These are phyloP conservation scores for Fusarium xylarioides DNA, from an alignment of 2,329 filamentous ascomycete genomes.

Conservation along the genomic window DNA sequence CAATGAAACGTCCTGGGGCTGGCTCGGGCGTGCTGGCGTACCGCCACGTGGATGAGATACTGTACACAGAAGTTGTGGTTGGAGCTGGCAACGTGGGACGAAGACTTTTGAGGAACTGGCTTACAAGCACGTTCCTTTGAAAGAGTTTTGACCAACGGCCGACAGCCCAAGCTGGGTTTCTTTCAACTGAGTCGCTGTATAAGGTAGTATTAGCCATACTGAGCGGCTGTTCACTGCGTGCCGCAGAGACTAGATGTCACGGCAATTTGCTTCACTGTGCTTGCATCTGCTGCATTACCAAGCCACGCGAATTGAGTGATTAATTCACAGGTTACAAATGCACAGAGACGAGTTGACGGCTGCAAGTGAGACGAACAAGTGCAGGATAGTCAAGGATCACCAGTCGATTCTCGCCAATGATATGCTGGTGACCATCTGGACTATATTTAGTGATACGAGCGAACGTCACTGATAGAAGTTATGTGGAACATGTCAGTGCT, in stretches of 20 bases:
- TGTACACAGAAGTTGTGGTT: slow-evolving; percentile 7
- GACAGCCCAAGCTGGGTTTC: background rate
- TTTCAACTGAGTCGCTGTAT: background rate
- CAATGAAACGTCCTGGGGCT: slow-evolving; percentile 25
- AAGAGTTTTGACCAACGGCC: background rate
- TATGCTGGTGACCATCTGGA: slow-evolving; percentile 3
- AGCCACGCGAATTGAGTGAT: slow-evolving; percentile 28
- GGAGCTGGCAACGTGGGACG: slow-evolving; percentile 15
- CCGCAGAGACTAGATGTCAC: slow-evolving; percentile 21
- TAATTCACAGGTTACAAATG: slow-evolving; percentile 7
- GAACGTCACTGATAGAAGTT: background rate
- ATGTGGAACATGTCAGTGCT: background rate
- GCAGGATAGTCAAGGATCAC: slow-evolving; percentile 9
- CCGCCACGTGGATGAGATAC: slow-evolving; percentile 39
- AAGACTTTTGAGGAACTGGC: slow-evolving; percentile 10
- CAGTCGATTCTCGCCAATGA: slow-evolving; percentile 26
- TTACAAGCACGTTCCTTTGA: slow-evolving; percentile 2
- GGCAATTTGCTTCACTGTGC: slow-evolving; percentile 19
- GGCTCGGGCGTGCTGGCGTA: slow-evolving; percentile 20
- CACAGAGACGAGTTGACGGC: slow-evolving; percentile 13
- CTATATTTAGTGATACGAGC: slow-evolving; percentile 9
- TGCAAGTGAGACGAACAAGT: slow-evolving; percentile 22
- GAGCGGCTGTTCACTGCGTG: slow-evolving; percentile 1
- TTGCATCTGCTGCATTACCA: slow-evolving; percentile 23
- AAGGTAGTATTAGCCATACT: background rate